Evolutionary conservation across 1,284 basidiomycete genomes (phyloP).

Genomic region (Cutaneotrichosporon mucoides): DNA sequence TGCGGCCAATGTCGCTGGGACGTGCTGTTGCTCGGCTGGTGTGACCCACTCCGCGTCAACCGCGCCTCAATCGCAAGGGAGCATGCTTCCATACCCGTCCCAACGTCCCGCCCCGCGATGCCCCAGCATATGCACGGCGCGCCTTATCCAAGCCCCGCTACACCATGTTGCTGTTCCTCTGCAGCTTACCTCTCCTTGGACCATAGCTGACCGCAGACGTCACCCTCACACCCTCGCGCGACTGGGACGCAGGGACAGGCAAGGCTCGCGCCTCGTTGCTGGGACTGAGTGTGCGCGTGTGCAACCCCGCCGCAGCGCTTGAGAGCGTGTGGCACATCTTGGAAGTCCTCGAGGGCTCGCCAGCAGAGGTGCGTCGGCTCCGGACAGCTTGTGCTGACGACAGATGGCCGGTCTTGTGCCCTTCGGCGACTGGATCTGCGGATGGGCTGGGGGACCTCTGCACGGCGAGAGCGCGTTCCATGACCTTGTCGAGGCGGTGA

Average conservation of each 20-base stretch:
- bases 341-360: constrained; percentile 91
- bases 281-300: constrained; percentile 87
- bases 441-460: constrained; percentile 91
- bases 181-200: no score
- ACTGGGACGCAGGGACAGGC: constrained; percentile 57
- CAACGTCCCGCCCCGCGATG: no score
- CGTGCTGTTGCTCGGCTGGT: no score
- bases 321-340: constrained; percentile 98
- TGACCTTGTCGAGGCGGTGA: constrained; percentile 84
- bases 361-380: constrained; percentile 62
- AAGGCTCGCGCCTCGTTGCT: constrained; percentile 68
- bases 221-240: constrained; percentile 73
- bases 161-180: no score
- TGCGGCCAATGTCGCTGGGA: no score
- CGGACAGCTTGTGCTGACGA: neutral
- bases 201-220: constrained; percentile 73
- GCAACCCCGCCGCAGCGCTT: constrained; percentile 75
- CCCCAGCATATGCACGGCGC: no score
- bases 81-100: no score
- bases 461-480: constrained; percentile 95
- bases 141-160: neutral
- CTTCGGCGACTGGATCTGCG: constrained; percentile 83
- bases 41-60: no score
- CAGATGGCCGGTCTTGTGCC: constrained; percentile 63
- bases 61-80: no score